Evolutionary conservation across 2,329 filamentous ascomycete species (phyloP), one percentile per base, ranked within the genome.

Genomic region (Ophiobolus disseminans): DNA sequence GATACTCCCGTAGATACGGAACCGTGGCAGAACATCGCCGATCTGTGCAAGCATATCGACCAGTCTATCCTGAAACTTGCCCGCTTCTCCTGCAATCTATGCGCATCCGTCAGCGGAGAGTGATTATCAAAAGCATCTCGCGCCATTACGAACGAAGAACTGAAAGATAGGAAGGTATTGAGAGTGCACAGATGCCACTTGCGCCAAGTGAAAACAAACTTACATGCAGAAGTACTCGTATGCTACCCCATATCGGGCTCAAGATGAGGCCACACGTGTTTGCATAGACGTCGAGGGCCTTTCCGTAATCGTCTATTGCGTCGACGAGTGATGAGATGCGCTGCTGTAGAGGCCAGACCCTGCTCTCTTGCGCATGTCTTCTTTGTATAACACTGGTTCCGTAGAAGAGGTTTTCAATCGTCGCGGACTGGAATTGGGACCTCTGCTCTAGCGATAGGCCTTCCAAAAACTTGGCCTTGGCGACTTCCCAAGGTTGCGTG

Each of bases 391-490:
- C 31, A 34, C 57, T 63, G 4, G 63, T 58, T 21, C 50, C 35
- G 30, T 63, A 65, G 48, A 65, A 63, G 5, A 61, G 13, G 38
- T 59, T 63, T 30, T 66, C 61, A 2, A 51, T 45, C 2, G 52
- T 65, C 20, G 60, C 60, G 26, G 48, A 32, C 13, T 55, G 26
- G 45, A 57, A 65, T 11, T 20, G 26, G n/a, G 28, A 5, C 10
- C 21, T 37, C 13, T 63, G 48, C 9, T 53, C 36, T 1, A 40
- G 39, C 2, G 35, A 40, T 6, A 63, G 40, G 11, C 48, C 50
- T 14, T 53, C 44, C 1, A 64, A 44, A 23, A 64, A 66, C 11
- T 40, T 38, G 1, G 14, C 16, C 40, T 57, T 63, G 5, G 58
- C 60, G 9, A 40, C 28, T 28, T 62, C 54, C 58, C 55, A 66